Evolutionary conservation across 768 basidiomycete genomes (phyloP).

Genomic region (Mycena filopes): DNA sequence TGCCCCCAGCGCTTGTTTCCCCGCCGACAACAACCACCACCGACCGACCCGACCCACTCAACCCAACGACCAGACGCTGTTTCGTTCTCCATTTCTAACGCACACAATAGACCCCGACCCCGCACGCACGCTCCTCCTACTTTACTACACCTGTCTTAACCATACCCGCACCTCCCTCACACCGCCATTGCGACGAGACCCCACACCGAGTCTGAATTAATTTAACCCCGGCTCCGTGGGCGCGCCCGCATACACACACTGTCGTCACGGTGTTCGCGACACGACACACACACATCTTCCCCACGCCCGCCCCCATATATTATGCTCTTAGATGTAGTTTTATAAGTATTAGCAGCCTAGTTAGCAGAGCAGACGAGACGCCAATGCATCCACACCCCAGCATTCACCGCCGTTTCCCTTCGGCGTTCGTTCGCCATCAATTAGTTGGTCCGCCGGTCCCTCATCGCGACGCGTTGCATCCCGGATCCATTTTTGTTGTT

Average conservation of each 20-base stretch:
- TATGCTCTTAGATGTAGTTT: slow-evolving; percentile 19
- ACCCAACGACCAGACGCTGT: slow-evolving; percentile 6
- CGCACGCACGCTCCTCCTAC: slow-evolving; percentile 28
- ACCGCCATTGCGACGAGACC: slow-evolving; percentile 15
- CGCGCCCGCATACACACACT: not conserved
- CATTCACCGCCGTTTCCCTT: no score
- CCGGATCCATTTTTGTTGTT: no score
- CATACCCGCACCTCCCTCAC: slow-evolving; percentile 18
- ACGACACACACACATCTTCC: not conserved
- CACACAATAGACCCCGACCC: slow-evolving; percentile 28
- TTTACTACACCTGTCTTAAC: slow-evolving; percentile 28
- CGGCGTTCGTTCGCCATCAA: no score
- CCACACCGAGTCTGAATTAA: slow-evolving; percentile 9
- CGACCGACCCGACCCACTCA: not conserved
- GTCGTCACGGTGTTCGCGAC: not conserved
- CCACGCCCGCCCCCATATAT: not conserved
- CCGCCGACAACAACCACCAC: not conserved
- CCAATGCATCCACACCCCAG: not conserved
- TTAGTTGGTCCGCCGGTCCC: no score
- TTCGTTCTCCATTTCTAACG: slow-evolving; percentile 12
- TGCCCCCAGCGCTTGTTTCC: not conserved
- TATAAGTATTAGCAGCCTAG: slow-evolving; percentile 19
- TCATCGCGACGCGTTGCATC: no score
- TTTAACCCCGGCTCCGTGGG: not conserved
- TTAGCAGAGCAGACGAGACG: not conserved